These are phyloP conservation scores for Claviceps spartinae DNA, from an alignment of 2,329 filamentous ascomycete genomes.

Conservation along the genomic window DNA sequence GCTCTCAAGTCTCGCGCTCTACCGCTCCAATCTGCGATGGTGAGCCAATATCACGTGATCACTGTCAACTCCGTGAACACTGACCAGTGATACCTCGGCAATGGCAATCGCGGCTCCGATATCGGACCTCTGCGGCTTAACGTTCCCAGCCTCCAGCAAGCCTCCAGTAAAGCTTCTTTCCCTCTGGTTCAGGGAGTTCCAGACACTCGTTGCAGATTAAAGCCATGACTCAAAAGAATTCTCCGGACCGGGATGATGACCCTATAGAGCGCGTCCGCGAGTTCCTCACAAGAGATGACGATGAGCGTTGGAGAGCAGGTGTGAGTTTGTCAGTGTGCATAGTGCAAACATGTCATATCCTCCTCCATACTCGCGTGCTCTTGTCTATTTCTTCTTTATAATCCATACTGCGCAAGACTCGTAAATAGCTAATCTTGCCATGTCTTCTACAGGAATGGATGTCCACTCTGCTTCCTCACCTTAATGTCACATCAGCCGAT, in stretches of 20 bases:
- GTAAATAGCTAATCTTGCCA: too few relatives aligned
- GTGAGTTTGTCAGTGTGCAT: conserved; percentile 12
- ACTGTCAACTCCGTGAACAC: too few relatives aligned
- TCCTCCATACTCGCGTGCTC: not conserved
- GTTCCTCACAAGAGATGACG: conserved; percentile 18
- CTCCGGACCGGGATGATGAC: conserved; percentile 16
- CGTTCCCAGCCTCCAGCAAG: too few relatives aligned
- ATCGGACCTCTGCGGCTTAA: too few relatives aligned
- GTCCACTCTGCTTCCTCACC: conserved; percentile 24
- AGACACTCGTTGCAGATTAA: not conserved
- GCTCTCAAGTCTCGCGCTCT: too few relatives aligned
- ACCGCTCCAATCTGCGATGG: too few relatives aligned
- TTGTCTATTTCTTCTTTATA: not conserved
- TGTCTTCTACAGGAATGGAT: conserved; percentile 29
- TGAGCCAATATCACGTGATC: too few relatives aligned
- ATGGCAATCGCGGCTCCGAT: too few relatives aligned
- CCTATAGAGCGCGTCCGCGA: conserved; percentile 18
- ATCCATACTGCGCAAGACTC: not conserved
- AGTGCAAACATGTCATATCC: not conserved
- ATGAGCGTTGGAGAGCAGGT: conserved; percentile 17
- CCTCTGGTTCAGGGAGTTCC: not conserved
- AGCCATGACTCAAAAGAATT: conserved; percentile 5
- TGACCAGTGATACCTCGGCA: too few relatives aligned
- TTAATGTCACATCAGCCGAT: conserved; percentile 26
- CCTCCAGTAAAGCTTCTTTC: not conserved